Conservation (phyloP, 2,329 filamentous ascomycete genomes). For the Piedraia hortae region DNA sequence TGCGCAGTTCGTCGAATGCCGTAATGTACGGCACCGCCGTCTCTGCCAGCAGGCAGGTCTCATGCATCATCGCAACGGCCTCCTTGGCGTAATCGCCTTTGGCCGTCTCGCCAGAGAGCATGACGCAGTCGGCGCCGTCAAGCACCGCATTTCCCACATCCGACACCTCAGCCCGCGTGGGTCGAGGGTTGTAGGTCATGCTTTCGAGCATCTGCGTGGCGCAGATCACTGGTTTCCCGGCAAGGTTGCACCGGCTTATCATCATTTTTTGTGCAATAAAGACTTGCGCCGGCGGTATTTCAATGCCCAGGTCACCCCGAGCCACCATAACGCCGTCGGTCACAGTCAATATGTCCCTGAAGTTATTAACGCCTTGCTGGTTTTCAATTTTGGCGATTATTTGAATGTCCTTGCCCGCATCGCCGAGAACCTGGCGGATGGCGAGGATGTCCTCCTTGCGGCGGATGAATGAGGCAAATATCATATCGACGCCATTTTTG, state of each 20-base stretch:
- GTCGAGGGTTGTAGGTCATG: slow-evolving; percentile 99
- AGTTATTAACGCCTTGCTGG: slow-evolving; percentile 99
- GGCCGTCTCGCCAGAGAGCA: slow-evolving; percentile 96
- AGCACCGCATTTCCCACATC: slow-evolving; percentile 96
- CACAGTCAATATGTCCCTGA: slow-evolving; percentile 80
- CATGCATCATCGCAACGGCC: slow-evolving; percentile 92
- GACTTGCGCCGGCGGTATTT: slow-evolving; percentile 93
- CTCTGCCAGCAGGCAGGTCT: slow-evolving; percentile 88
- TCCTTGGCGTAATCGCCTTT: slow-evolving; percentile 88
- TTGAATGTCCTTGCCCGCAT: slow-evolving; percentile 86
- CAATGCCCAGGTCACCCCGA: slow-evolving; percentile 92
- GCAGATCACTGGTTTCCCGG: slow-evolving; percentile 95
- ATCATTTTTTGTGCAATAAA: slow-evolving; percentile 99
- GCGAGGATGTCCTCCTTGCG: slow-evolving; percentile 74
- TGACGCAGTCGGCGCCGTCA: slow-evolving; percentile 95
- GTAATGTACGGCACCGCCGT: slow-evolving; percentile 92
- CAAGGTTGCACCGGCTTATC: slow-evolving; percentile 99
- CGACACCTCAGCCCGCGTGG: slow-evolving; percentile 91
- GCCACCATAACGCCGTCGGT: slow-evolving; percentile 99
- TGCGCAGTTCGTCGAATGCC: slow-evolving; percentile 85
- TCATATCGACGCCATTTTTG: slow-evolving; percentile 96
- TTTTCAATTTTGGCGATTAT: slow-evolving; percentile 99
- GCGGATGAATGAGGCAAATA: slow-evolving; percentile 96
- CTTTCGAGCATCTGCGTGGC: slow-evolving; percentile 99
- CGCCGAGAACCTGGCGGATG: slow-evolving; percentile 74